A percentile compares a stretch with the other conserved stretches of the same genome.
Evolutionary conservation across 2,329 filamentous ascomycete genomes (phyloP).

Genomic region (Xenoacremonium recifei): DNA sequence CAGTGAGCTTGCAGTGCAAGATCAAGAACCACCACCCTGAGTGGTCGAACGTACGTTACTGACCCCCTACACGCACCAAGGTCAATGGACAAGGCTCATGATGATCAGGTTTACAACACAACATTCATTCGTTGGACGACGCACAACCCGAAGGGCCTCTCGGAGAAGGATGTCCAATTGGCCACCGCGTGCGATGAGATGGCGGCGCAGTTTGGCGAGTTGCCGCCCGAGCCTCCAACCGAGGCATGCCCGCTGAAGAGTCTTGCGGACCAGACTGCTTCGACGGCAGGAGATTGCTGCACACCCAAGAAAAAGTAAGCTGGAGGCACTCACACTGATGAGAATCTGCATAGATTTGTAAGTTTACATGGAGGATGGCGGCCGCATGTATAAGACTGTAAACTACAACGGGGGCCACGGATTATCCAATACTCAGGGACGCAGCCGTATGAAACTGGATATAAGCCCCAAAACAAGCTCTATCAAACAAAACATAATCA

Average conservation of each 20-base stretch:
- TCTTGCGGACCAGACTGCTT: constrained; percentile 46
- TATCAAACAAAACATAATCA: too few relatives aligned
- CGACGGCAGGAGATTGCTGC: constrained; percentile 54
- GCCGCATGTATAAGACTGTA: too few relatives aligned
- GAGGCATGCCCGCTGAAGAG: constrained; percentile 37
- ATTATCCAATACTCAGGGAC: too few relatives aligned
- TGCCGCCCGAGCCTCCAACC: constrained; percentile 31
- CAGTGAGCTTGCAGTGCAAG: constrained; percentile 66
- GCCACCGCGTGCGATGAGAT: constrained; percentile 61
- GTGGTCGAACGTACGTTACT: constrained; percentile 64
- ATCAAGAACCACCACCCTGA: constrained; percentile 70
- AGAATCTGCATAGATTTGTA: background rate
- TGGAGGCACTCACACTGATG: constrained; percentile 1
- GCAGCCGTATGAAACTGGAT: too few relatives aligned
- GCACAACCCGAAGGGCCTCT: constrained; percentile 65
- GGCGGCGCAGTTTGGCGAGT: constrained; percentile 56
- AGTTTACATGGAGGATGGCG: too few relatives aligned
- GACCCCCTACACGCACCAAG: background rate
- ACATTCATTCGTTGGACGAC: constrained; percentile 73
- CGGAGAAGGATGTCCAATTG: constrained; percentile 60
- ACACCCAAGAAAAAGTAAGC: constrained; percentile 39
- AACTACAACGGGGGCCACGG: too few relatives aligned
- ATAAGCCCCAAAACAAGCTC: too few relatives aligned
- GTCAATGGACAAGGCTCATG: constrained; percentile 3
- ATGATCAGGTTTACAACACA: constrained; percentile 63